These are phyloP conservation scores for Plasmodium inui DNA, from an alignment of 169 alveolate genomes.

Conservation along the genomic window DNA sequence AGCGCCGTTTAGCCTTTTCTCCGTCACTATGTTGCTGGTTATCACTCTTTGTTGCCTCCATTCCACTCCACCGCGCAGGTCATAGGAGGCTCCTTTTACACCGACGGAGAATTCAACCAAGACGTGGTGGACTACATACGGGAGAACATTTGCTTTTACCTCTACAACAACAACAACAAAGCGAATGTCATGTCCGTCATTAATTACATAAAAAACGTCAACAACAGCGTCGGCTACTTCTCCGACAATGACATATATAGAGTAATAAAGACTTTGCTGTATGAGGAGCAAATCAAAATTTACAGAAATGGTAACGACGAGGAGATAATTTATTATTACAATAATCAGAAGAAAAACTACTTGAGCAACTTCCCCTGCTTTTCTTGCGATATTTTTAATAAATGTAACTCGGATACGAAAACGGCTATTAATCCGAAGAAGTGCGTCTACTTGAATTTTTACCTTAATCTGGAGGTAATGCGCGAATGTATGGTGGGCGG, in stretches of 20 bases:
- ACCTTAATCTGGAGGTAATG: conserved; percentile 62
- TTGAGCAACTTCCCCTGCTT: conserved; percentile 59
- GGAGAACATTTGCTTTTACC: conserved; percentile 78
- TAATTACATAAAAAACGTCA: conserved; percentile 63
- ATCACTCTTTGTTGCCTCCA: neutral
- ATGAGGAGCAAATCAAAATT: conserved; percentile 60
- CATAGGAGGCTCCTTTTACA: conserved; percentile 93
- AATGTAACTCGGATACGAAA: conserved; percentile 70
- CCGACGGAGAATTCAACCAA: conserved; percentile 92
- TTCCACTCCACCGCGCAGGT: conserved; percentile 70
- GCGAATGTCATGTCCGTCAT: conserved; percentile 77
- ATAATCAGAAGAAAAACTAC: conserved; percentile 60
- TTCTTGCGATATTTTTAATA: conserved; percentile 72
- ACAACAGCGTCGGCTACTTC: conserved; percentile 57
- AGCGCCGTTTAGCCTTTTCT: neutral
- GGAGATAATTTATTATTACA: conserved; percentile 59
- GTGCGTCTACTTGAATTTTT: conserved; percentile 61
- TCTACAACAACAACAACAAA: conserved; percentile 72
- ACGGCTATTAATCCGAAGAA: conserved; percentile 61
- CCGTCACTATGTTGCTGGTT: neutral
- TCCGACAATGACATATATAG: conserved; percentile 68
- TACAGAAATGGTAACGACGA: conserved; percentile 49
- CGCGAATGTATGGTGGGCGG: neutral
- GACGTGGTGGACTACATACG: conserved; percentile 88
- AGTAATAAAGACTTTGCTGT: conserved; percentile 60